Evolutionary conservation across 345 rosid species (phyloP), one percentile per base, ranked within the genome.

Genomic region (Populus pruinosa): DNA sequence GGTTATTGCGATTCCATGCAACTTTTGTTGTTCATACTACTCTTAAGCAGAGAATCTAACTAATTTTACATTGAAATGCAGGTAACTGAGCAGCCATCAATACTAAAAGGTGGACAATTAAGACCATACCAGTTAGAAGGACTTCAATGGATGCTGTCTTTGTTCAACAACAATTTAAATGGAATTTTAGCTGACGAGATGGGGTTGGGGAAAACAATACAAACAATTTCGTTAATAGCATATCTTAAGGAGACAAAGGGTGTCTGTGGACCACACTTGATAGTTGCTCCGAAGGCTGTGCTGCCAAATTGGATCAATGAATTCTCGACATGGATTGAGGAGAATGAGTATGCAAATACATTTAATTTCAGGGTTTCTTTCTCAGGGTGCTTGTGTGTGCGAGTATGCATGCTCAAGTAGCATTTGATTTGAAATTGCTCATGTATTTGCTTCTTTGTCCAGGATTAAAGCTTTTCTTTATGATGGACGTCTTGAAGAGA

Each of bases 181-280:
- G 99, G 99, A 65, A 94, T 96, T 81, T 88, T 96, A 87, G 99
- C 99, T 69, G 99, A 96, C 84, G 99, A 96, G 89, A 96, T 96
- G 99, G 99, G 99, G 56, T 79, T 96, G 85, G 99, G 99, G 43
- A 96, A 96, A 84, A 94, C 99, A 65, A 96, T 96, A 76, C 99
- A 96, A 83, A 96, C 99, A 39, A 96, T 96, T 73, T 89, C 99
- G 8, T 79, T 94, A 83, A 85, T 96, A 80, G 97, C 98, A 1
- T 91, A 96, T 87, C 93, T 96, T 72, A 82, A 92, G 84, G 94
- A 96, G 85, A 91, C 88, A 84, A 96, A 94, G 82, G 89, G 90
- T 70, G 93, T 94, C 16, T 76, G 79, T 69, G 98, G 99, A 69
- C 99, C 99, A n/a, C 92, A 96, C 87, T 77, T 96, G 78, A 94